Conservation (phyloP, 345 rosid species). For the Syzygium jambos region DNA sequence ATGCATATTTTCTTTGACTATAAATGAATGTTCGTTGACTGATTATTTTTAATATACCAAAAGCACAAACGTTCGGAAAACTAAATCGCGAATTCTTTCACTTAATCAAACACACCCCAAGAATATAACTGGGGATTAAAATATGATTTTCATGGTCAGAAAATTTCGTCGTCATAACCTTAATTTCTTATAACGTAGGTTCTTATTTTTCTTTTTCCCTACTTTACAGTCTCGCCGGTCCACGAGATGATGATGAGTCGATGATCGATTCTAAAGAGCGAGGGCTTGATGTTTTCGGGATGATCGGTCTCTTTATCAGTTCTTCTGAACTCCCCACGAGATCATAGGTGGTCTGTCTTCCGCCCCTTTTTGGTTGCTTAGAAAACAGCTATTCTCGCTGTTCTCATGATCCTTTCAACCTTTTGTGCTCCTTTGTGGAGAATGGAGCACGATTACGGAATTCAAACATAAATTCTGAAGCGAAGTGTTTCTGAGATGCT, state of each 20-base stretch:
- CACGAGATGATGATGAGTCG: background rate
- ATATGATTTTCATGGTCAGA: background rate
- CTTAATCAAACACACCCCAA: background rate
- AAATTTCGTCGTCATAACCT: background rate
- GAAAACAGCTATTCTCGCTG: background rate
- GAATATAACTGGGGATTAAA: background rate
- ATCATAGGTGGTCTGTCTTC: background rate
- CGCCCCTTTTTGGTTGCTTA: background rate
- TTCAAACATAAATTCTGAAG: background rate
- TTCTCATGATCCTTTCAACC: background rate
- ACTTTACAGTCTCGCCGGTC: background rate
- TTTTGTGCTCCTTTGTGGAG: background rate
- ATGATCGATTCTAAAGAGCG: background rate
- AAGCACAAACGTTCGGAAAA: background rate
- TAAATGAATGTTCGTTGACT: background rate
- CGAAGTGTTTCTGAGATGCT: background rate
- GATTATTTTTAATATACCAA: background rate
- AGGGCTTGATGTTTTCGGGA: background rate
- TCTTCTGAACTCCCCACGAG: background rate
- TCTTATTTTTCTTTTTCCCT: background rate
- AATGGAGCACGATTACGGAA: background rate
- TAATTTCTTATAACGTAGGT: background rate
- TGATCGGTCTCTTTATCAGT: background rate
- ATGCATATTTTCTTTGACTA: background rate
- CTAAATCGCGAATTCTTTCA: background rate